These are phyloP conservation scores for Curvularia spicifera DNA, from an alignment of 2,329 filamentous ascomycete genomes.

Conservation along the genomic window DNA sequence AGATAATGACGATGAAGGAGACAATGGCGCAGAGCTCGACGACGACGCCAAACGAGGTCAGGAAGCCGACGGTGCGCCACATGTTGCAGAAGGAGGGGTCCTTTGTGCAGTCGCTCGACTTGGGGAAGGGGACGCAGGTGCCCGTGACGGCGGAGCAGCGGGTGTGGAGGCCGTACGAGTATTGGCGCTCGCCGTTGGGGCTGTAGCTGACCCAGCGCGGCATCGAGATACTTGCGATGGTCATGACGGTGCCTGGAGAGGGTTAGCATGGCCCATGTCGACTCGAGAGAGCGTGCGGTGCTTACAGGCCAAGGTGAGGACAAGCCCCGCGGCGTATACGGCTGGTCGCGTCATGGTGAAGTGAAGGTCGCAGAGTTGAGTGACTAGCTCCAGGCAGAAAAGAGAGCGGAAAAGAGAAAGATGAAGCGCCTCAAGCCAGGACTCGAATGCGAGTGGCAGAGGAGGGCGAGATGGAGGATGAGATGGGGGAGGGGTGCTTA, in stretches of 20 bases:
- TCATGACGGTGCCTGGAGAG: slow-evolving; percentile 71
- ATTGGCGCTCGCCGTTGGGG: slow-evolving; percentile 43
- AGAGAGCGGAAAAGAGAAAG: neutral
- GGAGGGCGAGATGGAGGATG: slow-evolving; percentile 6
- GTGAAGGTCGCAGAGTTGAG: slow-evolving; percentile 8
- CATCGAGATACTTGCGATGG: slow-evolving; percentile 70
- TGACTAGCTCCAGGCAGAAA: neutral
- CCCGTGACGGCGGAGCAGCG: slow-evolving; percentile 75
- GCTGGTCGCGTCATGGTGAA: slow-evolving; percentile 55
- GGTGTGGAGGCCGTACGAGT: slow-evolving; percentile 76
- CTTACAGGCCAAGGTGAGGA: slow-evolving; percentile 55
- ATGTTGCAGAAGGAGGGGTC: slow-evolving; percentile 83
- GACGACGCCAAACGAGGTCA: slow-evolving; percentile 85
- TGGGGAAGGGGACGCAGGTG: slow-evolving; percentile 71
- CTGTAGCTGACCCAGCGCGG: slow-evolving; percentile 75
- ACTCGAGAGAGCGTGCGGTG: neutral
- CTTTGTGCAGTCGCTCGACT: slow-evolving; percentile 68
- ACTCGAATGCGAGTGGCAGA: slow-evolving; percentile 13
- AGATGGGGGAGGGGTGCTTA: slow-evolving; percentile 11
- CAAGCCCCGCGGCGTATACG: slow-evolving; percentile 57
- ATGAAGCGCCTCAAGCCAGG: neutral
- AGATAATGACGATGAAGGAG: slow-evolving; percentile 76
- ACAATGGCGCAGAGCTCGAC: slow-evolving; percentile 81
- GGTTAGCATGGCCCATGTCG: slow-evolving; percentile 16
- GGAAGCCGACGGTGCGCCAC: slow-evolving; percentile 87